Evolutionary conservation across 2,329 filamentous ascomycete species (phyloP), one percentile per base, ranked within the genome.

Genomic region (Claviceps spartinae): DNA sequence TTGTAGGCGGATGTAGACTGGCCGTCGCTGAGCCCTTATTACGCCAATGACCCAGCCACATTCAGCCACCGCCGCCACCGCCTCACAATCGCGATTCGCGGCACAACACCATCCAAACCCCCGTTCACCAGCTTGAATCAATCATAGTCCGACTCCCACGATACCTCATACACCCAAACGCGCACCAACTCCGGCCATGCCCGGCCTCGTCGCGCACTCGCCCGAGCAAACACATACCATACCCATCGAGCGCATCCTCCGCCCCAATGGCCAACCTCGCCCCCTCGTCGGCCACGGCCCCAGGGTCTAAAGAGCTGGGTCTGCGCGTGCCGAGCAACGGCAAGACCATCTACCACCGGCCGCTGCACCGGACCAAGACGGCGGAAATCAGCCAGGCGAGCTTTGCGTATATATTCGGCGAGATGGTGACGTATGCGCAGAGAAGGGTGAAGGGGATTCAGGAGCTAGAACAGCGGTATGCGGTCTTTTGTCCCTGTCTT

Each of bases 301-400:
- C 46, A 41, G 65, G 70, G 54, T 67, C 69, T 59, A 73, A 75
- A 64, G 74, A 76, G 58, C 66, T 76, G 37, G 83, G 86, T 26
- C 82, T 98, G 56, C 86, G 89, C 59, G 88, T 94, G 63, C 91
- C 93, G 47, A 87, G 87, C 52, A 95, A 83, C 68, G 88, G 89
- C 72, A 97, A 97, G 73, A 95, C 89, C 58, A 97, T 98, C 72
- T 98, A 97, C 74, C 89, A 96, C 74, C 81, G 93, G 52, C 89
- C 95, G 56, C 76, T 97, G 55, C 96, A 96, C 70, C 86, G 93
- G 57, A 85, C 83, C 61, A 87, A 88, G 67, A 88, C 86, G 61
- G 80, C 86, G 54, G 91, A 97, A 74, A 81, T 94, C 59, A 95
- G 89, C 67, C 86, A 94, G 65, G 82, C 93, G 11, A 89, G 88